These are phyloP conservation scores for Suhomyces taliae DNA, from an alignment of 1,139 yeast genomes.

Conservation along the genomic window DNA sequence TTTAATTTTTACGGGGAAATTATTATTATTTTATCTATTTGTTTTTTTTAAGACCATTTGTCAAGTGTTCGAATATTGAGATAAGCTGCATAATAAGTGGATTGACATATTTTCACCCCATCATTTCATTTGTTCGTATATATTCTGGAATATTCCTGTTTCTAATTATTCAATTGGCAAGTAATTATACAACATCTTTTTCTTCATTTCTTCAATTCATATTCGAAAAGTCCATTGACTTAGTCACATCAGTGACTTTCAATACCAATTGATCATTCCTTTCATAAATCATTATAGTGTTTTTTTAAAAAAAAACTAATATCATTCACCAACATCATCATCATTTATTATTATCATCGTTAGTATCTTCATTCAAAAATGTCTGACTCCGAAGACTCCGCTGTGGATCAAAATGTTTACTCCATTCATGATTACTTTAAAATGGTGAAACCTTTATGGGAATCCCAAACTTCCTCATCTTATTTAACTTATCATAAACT, in stretches of 20 bases:
- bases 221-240: neutral
- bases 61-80: too few relatives aligned
- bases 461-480: constrained; percentile 13
- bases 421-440: constrained; percentile 24
- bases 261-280: neutral
- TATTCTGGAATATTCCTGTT: neutral
- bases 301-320: too few relatives aligned
- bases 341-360: neutral
- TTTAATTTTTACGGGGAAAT: too few relatives aligned
- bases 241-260: neutral
- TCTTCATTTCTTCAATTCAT: neutral
- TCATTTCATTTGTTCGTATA: neutral
- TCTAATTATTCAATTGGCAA: neutral
- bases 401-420: constrained; percentile 16
- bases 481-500: constrained; percentile 23
- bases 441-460: constrained; percentile 23
- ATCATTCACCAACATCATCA: neutral
- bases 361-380: constrained; percentile 3
- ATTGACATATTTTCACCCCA: neutral
- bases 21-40: too few relatives aligned
- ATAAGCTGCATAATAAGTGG: neutral
- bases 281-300: too few relatives aligned
- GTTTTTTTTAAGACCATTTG: neutral
- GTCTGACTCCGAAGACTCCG: constrained; percentile 18
- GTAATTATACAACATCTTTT: neutral